Evolutionary conservation across 1,284 basidiomycete genomes (phyloP), one percentile per base, ranked within the genome.

Genomic region (Ganoderma lucidum): DNA sequence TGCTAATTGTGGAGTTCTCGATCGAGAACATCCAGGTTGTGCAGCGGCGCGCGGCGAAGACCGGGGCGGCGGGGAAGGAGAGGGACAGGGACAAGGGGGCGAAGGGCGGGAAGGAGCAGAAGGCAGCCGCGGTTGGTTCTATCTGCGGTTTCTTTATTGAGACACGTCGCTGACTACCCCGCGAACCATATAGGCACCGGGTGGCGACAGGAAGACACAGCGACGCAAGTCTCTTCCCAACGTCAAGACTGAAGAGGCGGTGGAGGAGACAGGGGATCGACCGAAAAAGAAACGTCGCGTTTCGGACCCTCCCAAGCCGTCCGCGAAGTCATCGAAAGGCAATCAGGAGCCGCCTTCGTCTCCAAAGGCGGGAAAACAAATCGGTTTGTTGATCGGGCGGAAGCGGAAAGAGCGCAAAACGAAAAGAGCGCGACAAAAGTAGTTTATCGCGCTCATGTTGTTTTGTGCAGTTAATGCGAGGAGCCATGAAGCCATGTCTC

Each of bases 21-120:
- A 94, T 97, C 67, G 95, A 98, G 84, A 98, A 98, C 76, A 85
- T 95, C 5, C 93, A 96, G 80, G 95, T 97, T 30, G 89, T 95
- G 35, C 90, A 92, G 70, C 83, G 93, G 67, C 84, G 93, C 70
- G 83, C 84, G 62, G 85, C 86, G 15, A 83, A 84, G 63, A 82
- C 64, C 51, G 70, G 62, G 51, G 39, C 37, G 17, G 23, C 4
- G 39, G 28, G 39, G 23, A 61, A 61, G 59, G 59, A 30, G n/a
- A 56, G 63, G 48, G 64, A 53, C 51, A 66, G 53, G 42, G 67
- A 62, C n/a, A 69, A 62, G 63, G 53, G 53, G 2, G 53, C 59
- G n/a, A 65, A 65, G 62, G 62, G 44, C 9, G 64, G 58, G 35
- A 72, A 69, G 64, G 82, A 83, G 48, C 67, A 66, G 65, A 74